These are phyloP conservation scores for Rheum nobile DNA, from an alignment of 148 eudicot species.

Conservation along the genomic window DNA sequence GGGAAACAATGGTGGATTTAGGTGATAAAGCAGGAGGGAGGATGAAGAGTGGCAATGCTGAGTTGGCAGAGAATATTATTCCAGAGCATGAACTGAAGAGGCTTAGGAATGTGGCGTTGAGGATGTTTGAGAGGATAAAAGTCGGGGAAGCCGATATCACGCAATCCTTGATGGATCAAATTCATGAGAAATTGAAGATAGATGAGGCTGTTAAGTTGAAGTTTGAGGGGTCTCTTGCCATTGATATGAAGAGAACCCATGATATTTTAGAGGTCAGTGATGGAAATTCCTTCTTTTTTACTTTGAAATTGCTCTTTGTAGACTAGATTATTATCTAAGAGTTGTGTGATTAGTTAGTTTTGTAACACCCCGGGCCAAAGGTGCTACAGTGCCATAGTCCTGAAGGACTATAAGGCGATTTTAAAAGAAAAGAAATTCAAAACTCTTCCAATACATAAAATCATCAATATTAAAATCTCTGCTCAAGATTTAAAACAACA, in stretches of 20 bases:
- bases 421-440: too few species aligned
- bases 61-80: conserved; percentile 50
- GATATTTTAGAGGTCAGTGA: conserved; percentile 64
- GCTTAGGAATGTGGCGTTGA: conserved; percentile 71
- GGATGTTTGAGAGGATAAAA: conserved; percentile 78
- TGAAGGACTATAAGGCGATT: too few species aligned
- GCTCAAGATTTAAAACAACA: too few species aligned
- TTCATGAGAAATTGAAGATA: conserved; percentile 67
- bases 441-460: too few species aligned
- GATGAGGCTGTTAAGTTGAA: conserved; percentile 85
- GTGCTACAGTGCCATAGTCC: too few species aligned
- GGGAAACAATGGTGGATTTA: conserved; percentile 27
- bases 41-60: conserved; percentile 30
- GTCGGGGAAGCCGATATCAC: conserved; percentile 77
- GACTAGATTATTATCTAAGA: neutral
- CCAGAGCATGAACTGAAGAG: conserved; percentile 73
- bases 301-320: neutral
- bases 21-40: conserved; percentile 14
- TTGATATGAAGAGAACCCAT: conserved; percentile 81
- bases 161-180: conserved; percentile 55
- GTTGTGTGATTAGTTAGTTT: neutral
- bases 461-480: too few species aligned
- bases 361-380: too few species aligned
- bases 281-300: conserved; percentile 6
- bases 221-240: conserved; percentile 56